Percentiles rank a stretch among this genome's conserved stretches.
Conservation (phyloP, 2,329 filamentous ascomycete genomes). For the Scedosporium boydii region DNA sequence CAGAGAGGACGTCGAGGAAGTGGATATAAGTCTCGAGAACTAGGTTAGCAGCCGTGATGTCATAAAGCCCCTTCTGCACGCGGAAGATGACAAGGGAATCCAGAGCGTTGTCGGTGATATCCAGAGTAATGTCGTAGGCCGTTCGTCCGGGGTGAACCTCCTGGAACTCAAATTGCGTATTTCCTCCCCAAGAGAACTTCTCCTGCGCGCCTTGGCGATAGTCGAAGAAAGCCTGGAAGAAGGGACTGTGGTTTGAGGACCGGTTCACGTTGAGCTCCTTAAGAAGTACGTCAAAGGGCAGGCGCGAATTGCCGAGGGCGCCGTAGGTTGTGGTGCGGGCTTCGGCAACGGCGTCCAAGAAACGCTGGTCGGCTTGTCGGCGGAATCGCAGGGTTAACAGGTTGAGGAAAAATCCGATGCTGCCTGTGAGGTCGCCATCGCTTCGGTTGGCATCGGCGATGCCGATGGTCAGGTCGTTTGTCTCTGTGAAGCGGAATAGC, state of each 20-base stretch:
- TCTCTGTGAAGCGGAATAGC: slow-evolving; percentile 22
- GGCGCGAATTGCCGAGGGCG: slow-evolving; percentile 29
- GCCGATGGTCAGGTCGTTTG: slow-evolving; percentile 34
- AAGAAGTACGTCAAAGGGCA: slow-evolving; percentile 41
- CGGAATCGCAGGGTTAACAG: slow-evolving; percentile 34
- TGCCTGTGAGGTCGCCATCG: slow-evolving; percentile 20
- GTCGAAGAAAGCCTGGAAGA: slow-evolving; percentile 36
- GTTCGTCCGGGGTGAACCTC: too few relatives aligned
- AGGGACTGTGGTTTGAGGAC: slow-evolving; percentile 27
- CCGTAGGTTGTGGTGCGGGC: slow-evolving; percentile 18
- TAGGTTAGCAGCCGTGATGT: too few relatives aligned
- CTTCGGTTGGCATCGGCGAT: slow-evolving; percentile 35
- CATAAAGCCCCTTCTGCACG: too few relatives aligned
- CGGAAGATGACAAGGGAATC: too few relatives aligned
- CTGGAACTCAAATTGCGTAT: too few relatives aligned
- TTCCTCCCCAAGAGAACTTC: slow-evolving; percentile 2
- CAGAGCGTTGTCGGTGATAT: too few relatives aligned
- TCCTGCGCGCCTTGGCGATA: slow-evolving; percentile 19
- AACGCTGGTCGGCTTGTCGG: slow-evolving; percentile 11
- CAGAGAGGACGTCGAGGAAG: too few relatives aligned
- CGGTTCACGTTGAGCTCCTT: slow-evolving; percentile 29
- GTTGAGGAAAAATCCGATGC: slow-evolving; percentile 38
- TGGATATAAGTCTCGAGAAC: too few relatives aligned
- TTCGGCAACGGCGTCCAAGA: slow-evolving; percentile 12
- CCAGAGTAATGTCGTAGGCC: too few relatives aligned